Conservation (phyloP, 176 grass and related monocot genomes). For the Carex parvula region DNA sequence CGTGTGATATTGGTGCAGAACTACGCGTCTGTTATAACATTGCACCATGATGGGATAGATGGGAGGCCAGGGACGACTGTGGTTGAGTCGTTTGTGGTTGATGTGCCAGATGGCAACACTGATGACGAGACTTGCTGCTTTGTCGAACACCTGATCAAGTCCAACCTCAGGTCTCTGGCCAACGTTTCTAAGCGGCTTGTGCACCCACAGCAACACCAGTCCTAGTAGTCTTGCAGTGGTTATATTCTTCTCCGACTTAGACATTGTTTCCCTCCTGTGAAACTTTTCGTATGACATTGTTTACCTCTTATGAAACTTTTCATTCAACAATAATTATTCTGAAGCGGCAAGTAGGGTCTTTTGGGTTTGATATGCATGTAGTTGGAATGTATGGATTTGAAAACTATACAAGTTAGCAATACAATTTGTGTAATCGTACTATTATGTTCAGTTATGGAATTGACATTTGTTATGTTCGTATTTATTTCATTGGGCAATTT, state of each 20-base stretch:
- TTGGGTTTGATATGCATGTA: constrained; percentile 2
- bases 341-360: neutral
- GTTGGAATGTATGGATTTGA: neutral
- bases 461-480: neutral
- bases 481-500: neutral
- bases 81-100: constrained; percentile 80
- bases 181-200: constrained; percentile 52
- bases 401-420: neutral
- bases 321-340: neutral
- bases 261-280: neutral
- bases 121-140: constrained; percentile 85
- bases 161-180: constrained; percentile 82
- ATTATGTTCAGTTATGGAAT: neutral
- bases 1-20: constrained; percentile 38
- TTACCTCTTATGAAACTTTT: neutral
- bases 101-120: constrained; percentile 82
- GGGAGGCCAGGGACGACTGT: constrained; percentile 60
- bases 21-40: constrained; percentile 74
- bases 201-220: neutral
- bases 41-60: constrained; percentile 72
- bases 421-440: neutral
- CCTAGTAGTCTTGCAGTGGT: neutral
- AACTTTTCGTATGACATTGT: neutral
- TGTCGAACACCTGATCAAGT: constrained; percentile 76
- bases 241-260: neutral